phyloP scores from a whole-genome alignment of 1,284 basidiomycete species.

The Melampsora larici-populina region DNA sequence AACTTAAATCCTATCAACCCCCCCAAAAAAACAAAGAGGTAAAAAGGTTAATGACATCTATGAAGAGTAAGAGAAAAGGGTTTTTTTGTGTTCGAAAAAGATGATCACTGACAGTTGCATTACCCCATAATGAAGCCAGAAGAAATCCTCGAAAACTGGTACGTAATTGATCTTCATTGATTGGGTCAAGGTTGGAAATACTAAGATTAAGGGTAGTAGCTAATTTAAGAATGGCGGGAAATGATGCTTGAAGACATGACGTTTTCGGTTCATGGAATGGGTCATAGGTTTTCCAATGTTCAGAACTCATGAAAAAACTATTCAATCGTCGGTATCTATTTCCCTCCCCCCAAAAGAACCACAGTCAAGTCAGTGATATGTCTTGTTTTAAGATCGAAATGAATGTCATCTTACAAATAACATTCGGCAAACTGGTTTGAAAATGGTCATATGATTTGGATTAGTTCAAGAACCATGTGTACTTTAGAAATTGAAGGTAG shows the following conservation, averaged over 20 bases:
- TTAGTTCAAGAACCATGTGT: constrained; percentile 61
- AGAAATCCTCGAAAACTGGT: constrained; percentile 77
- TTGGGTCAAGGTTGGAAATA: background rate
- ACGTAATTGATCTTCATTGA: constrained; percentile 61
- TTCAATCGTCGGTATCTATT: constrained; percentile 78
- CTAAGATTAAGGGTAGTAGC: constrained; percentile 28
- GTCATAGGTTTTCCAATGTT: constrained; percentile 74
- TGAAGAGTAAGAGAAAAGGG: background rate
- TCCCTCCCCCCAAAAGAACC: background rate
- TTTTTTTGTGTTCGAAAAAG: background rate
- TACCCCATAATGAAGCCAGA: constrained; percentile 73
- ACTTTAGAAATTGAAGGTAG: background rate
- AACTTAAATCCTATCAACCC: constrained; percentile 70
- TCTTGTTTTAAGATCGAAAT: background rate
- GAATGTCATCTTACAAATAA: constrained; percentile 58
- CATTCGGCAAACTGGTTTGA: constrained; percentile 32
- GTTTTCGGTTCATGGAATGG: constrained; percentile 80
- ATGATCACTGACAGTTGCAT: constrained; percentile 47
- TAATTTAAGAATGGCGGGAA: constrained; percentile 65
- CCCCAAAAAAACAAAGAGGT: too few relatives aligned
- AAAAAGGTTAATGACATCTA: background rate
- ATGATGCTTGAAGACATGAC: constrained; percentile 76
- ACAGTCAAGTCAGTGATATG: background rate
- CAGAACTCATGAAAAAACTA: constrained; percentile 68
- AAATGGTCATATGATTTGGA: background rate